Evolutionary conservation across 495 filamentous ascomycete genomes (phyloP), one percentile per base, ranked within the genome.

Genomic region (Lophiostoma macrostomum): DNA sequence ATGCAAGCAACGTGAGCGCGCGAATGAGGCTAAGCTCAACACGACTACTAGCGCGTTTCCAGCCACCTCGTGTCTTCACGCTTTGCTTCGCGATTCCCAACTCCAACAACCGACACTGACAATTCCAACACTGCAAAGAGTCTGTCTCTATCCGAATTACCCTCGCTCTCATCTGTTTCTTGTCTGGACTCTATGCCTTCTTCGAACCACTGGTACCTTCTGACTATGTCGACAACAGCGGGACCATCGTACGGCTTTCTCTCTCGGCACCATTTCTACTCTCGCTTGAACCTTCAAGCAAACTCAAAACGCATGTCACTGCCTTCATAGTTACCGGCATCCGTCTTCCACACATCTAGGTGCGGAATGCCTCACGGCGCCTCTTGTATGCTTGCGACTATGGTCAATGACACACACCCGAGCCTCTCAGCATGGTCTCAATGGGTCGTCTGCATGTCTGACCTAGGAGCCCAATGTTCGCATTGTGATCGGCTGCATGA

Each of bases 311-410:
- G 79, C 83, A 82, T 69, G 63, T 56, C 82, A 77, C 83, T 82
- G 75, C 76, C 81, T 70, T 73, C 59, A 85, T 74, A 86, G 83
- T 71, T 72, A 76, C 81, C 82, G 81, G 77, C 66, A 67, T 71
- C 67, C 64, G 69, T 82, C 80, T 80, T 83, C 78, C 74, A 57
- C 39, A 35, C 55, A 44, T 65, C 43, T 22, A 34, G 73, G 65
- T n/a, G 74, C 77, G 78, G 80, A 80, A 82, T 79, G 79, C 76
- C 64, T 64, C 40, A 52, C 58, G 64, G 64, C 76, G 72, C 69
- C 72, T 69, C 68, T 66, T 51, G 64, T 62, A 42, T 49, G 63
- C 62, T 61, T 65, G 66, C 61, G 30, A 59, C 46, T 35, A 18
- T 30, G 25, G 32, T 42, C 35, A 25, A 25, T 27, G 35, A 24